Evolutionary conservation across 2,329 filamentous ascomycete genomes (phyloP).

Genomic region (Colletotrichum chlorophyti): DNA sequence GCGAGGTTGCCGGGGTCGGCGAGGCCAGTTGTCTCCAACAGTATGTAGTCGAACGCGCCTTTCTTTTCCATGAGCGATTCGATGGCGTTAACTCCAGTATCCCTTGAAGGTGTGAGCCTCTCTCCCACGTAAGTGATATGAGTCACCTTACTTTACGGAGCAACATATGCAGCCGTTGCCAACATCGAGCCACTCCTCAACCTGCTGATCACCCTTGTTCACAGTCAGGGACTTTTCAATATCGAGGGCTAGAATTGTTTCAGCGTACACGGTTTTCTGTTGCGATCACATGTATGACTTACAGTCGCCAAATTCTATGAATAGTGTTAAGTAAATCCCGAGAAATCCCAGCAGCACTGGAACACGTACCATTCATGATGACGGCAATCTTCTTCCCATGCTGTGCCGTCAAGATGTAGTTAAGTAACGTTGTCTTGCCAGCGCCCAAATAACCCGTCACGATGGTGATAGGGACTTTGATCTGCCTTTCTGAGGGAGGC

Average conservation of each 20-base stretch:
- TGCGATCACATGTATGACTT: slow-evolving; percentile 40
- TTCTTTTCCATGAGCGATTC: slow-evolving; percentile 95
- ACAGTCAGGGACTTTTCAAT: slow-evolving; percentile 97
- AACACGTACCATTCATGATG: slow-evolving; percentile 80
- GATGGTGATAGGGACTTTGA: slow-evolving; percentile 84
- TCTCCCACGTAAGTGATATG: not conserved
- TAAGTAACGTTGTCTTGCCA: slow-evolving; percentile 93
- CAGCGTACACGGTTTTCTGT: slow-evolving; percentile 10
- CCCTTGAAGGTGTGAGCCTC: slow-evolving; percentile 58
- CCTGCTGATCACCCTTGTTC: slow-evolving; percentile 80
- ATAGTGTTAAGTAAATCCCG: slow-evolving; percentile 29
- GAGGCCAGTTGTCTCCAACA: slow-evolving; percentile 93
- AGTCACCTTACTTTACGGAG: slow-evolving; percentile 77
- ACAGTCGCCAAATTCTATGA: slow-evolving; percentile 81
- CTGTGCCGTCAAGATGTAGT: slow-evolving; percentile 92
- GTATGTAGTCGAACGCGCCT: slow-evolving; percentile 95
- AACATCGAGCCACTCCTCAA: slow-evolving; percentile 94
- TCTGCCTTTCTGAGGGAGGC: slow-evolving; percentile 51
- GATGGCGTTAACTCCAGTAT: slow-evolving; percentile 91
- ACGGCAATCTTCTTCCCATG: slow-evolving; percentile 99
- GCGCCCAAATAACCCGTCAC: slow-evolving; percentile 93
- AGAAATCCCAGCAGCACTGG: not conserved
- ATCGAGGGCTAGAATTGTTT: slow-evolving; percentile 72
- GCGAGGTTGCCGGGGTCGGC: slow-evolving; percentile 96
- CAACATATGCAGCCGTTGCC: slow-evolving; percentile 98